These are phyloP conservation scores for Nannochloris sp. DNA, from an alignment of 139 green algal species.

Conservation along the genomic window DNA sequence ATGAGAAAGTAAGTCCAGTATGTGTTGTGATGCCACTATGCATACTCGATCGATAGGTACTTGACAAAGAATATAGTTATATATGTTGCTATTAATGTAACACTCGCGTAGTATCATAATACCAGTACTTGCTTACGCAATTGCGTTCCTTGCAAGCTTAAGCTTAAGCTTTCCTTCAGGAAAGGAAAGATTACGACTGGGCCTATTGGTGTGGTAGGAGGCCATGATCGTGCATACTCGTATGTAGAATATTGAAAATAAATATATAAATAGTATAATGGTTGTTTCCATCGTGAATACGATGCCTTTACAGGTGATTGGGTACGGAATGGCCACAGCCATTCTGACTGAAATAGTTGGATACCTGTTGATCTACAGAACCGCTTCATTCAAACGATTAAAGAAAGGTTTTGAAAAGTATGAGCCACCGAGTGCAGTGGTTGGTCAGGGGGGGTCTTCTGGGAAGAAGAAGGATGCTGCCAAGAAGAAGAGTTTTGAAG, in stretches of 20 bases:
- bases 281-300: not conserved
- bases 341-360: conserved; percentile 16
- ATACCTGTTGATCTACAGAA: conserved; percentile 26
- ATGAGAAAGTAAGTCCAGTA: conserved; percentile 19
- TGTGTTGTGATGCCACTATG: not conserved
- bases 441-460: conserved; percentile 1
- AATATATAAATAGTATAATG: too few species aligned
- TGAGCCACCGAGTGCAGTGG: conserved; percentile 9
- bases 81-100: too few species aligned
- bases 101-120: too few species aligned
- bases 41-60: too few species aligned
- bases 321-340: not conserved
- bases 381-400: conserved; percentile 6
- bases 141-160: too few species aligned
- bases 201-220: too few species aligned
- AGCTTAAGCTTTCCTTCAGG: too few species aligned
- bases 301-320: conserved; percentile 10
- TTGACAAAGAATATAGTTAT: too few species aligned
- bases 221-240: too few species aligned
- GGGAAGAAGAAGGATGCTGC: conserved; percentile 22
- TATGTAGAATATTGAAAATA: too few species aligned
- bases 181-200: too few species aligned
- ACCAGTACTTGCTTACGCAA: too few species aligned
- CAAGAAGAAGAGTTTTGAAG: conserved; percentile 14
- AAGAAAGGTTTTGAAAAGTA: conserved; percentile 17